Percentiles rank a stretch among this genome's conserved stretches.
Conservation (phyloP, 176 grass and related monocot genomes). For the Tillandsia fasciculata region DNA sequence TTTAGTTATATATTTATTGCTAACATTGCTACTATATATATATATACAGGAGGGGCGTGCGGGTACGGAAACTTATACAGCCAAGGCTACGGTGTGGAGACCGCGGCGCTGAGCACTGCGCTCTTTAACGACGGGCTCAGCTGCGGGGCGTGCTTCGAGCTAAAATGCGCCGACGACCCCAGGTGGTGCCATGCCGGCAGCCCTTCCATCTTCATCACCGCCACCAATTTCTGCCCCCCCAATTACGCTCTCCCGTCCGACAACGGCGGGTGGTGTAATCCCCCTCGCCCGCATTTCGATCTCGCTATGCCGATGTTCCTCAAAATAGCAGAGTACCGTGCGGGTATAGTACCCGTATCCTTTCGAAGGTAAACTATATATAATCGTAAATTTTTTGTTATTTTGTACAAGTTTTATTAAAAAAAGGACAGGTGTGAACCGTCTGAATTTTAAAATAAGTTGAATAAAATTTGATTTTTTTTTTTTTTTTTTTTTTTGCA, state of each 20-base stretch:
- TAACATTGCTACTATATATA: no score
- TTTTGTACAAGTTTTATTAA: no score
- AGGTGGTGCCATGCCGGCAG: slow-evolving; percentile 30
- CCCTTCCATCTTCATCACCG: slow-evolving; percentile 40
- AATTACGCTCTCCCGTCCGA: slow-evolving; percentile 51
- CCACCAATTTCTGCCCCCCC: slow-evolving; percentile 70
- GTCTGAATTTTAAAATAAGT: no score
- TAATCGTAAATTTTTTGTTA: neutral
- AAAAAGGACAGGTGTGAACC: no score
- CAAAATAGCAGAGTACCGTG: slow-evolving; percentile 42
- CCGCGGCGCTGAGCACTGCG: slow-evolving; percentile 45
- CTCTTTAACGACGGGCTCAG: slow-evolving; percentile 43
- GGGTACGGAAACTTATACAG: slow-evolving; percentile 56
- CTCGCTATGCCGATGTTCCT: slow-evolving; percentile 55
- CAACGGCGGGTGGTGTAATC: slow-evolving; percentile 67
- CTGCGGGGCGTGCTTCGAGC: slow-evolving; percentile 46
- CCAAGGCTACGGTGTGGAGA: slow-evolving; percentile 45
- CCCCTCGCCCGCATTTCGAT: slow-evolving; percentile 46
- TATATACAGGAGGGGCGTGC: slow-evolving; percentile 37
- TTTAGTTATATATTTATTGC: no score
- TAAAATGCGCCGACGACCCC: slow-evolving; percentile 35
- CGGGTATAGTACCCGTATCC: slow-evolving; percentile 41
- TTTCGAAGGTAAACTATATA: slow-evolving; percentile 28
- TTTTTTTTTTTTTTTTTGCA: no score
- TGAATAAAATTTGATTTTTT: no score